These are phyloP conservation scores for Thymus mandschuricus DNA, from an alignment of 257 asterid genomes.

Conservation along the genomic window DNA sequence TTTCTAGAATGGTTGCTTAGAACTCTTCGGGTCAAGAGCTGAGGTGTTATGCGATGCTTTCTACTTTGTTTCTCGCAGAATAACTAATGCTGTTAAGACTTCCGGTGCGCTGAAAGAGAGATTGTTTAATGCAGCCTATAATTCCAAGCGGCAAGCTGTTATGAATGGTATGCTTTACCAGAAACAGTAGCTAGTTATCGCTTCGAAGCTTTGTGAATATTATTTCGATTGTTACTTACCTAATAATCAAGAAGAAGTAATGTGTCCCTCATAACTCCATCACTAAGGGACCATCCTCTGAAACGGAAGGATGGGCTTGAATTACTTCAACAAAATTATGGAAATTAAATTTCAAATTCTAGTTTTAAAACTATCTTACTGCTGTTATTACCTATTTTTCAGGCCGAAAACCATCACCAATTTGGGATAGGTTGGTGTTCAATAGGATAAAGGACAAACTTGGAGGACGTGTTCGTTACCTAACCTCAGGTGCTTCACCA, in stretches of 20 bases:
- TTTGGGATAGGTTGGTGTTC: slow-evolving; percentile 96
- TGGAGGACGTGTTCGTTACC: slow-evolving; percentile 91
- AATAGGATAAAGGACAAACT: slow-evolving; percentile 90
- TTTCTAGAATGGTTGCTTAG: slow-evolving; percentile 24
- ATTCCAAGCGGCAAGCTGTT: slow-evolving; percentile 87
- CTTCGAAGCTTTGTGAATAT: slow-evolving; percentile 18
- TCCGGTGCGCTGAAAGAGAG: slow-evolving; percentile 84
- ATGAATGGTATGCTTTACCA: slow-evolving; percentile 63
- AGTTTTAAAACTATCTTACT: background rate
- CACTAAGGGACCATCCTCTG: slow-evolving; percentile 7
- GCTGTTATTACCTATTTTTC: slow-evolving; percentile 20
- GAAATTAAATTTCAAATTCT: background rate
- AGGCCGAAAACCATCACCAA: slow-evolving; percentile 92
- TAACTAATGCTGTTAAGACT: slow-evolving; percentile 76
- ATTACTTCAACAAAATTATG: background rate
- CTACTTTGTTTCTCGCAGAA: slow-evolving; percentile 50
- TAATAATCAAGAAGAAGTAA: slow-evolving; percentile 4
- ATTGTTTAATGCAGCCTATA: slow-evolving; percentile 88
- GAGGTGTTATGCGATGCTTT: background rate
- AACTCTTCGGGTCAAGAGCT: slow-evolving; percentile 11
- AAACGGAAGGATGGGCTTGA: slow-evolving; percentile 15
- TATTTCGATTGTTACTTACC: slow-evolving; percentile 1
- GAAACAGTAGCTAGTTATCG: slow-evolving; percentile 16
- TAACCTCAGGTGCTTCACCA: slow-evolving; percentile 98
- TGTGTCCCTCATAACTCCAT: background rate